phyloP scores from a whole-genome alignment of 495 filamentous ascomycete species.

The Aspergillus sclerotioniger region DNA sequence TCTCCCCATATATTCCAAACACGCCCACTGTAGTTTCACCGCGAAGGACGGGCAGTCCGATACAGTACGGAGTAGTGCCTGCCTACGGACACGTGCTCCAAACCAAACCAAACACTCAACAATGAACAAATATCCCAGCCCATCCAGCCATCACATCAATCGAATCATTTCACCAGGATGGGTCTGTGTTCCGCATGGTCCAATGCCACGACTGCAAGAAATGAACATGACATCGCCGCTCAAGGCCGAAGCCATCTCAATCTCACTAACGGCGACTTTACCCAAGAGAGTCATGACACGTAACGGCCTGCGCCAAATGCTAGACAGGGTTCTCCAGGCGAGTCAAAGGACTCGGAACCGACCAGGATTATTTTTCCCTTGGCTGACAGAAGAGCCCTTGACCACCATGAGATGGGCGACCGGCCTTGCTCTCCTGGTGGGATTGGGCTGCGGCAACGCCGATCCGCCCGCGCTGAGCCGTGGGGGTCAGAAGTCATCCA shows the following conservation, averaged over 20 bases:
- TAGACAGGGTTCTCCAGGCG: neutral
- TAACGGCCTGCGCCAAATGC: conserved; percentile 28
- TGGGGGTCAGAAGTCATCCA: neutral
- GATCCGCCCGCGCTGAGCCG: neutral
- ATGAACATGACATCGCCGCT: neutral
- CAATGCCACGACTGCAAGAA: neutral
- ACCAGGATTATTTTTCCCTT: neutral
- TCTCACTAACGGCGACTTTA: conserved; percentile 17
- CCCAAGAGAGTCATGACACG: conserved; percentile 37
- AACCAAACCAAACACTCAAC: no score
- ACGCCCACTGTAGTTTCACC: neutral
- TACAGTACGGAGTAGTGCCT: no score
- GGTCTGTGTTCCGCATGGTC: neutral
- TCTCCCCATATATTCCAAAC: neutral
- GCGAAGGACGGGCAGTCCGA: no score
- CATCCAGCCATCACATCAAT: no score
- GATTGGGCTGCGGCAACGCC: neutral
- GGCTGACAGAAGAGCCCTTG: neutral
- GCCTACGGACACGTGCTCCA: neutral
- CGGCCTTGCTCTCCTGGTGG: neutral
- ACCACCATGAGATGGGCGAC: no score
- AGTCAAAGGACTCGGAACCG: neutral
- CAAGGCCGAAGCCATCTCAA: neutral
- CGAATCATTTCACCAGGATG: neutral
- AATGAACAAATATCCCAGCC: no score